phyloP scores from a whole-genome alignment of 495 filamentous ascomycete genomes.

The Penicillium paxilli region DNA sequence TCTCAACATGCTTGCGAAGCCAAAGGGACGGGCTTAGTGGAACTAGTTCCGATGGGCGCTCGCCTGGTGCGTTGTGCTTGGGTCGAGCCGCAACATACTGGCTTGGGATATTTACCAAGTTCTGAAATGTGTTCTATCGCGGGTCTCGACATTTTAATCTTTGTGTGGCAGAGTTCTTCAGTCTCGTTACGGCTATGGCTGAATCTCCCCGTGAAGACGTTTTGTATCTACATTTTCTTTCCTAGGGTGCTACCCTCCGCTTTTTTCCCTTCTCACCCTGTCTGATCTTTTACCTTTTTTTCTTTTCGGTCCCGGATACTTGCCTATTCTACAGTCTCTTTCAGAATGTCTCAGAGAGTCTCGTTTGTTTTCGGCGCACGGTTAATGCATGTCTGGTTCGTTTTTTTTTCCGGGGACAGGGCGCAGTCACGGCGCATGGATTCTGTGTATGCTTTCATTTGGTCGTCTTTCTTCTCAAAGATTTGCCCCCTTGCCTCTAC shows the following conservation, averaged over 20 bases:
- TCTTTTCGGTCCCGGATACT: neutral
- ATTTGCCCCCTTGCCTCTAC: neutral
- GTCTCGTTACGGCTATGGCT: neutral
- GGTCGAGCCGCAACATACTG: neutral
- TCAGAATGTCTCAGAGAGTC: neutral
- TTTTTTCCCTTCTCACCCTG: slow-evolving; percentile 2
- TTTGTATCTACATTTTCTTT: slow-evolving; percentile 12
- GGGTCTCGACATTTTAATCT: neutral
- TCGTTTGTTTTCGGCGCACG: slow-evolving; percentile 10
- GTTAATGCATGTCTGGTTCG: slow-evolving; percentile 12
- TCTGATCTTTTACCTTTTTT: slow-evolving; percentile 11
- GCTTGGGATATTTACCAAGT: too few species aligned
- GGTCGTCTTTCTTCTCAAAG: neutral
- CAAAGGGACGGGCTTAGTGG: slow-evolving; percentile 39
- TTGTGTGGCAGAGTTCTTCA: neutral
- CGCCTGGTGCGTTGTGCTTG: slow-evolving; percentile 16
- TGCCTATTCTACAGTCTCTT: neutral
- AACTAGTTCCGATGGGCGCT: neutral
- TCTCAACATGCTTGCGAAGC: slow-evolving; percentile 52
- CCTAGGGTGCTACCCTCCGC: neutral
- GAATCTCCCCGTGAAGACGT: neutral
- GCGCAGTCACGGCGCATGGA: slow-evolving; percentile 1
- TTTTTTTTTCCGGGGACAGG: slow-evolving; percentile 4
- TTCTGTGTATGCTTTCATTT: slow-evolving; percentile 2
- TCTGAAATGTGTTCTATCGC: too few species aligned